phyloP scores from a whole-genome alignment of 768 basidiomycete genomes.

The Suillus occidentalis region DNA sequence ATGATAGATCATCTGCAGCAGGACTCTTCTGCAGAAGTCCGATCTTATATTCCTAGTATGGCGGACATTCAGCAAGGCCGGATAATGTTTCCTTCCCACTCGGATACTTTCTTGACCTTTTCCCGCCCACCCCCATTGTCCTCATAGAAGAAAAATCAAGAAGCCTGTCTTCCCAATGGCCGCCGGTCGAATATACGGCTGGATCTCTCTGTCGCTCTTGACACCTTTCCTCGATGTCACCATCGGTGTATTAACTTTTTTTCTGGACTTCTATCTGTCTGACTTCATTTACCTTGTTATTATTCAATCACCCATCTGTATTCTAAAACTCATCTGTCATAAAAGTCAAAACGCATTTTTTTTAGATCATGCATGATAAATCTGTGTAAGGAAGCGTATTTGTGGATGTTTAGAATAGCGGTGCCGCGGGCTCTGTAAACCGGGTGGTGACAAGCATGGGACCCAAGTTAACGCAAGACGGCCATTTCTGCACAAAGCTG shows the following conservation, averaged over 20 bases:
- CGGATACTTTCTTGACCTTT: conserved; percentile 34
- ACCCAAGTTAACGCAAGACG: conserved; percentile 8
- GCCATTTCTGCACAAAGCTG: conserved; percentile 26
- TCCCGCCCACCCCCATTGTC: conserved; percentile 37
- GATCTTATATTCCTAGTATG: conserved; percentile 51
- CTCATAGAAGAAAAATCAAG: background rate
- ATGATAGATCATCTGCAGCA: conserved; percentile 48
- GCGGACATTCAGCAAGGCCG: conserved; percentile 17
- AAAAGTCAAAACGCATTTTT: conserved; percentile 1
- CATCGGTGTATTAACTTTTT: conserved; percentile 1
- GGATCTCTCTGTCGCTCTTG: background rate
- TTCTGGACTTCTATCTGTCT: conserved; percentile 4
- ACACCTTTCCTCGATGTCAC: background rate
- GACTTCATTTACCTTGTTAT: background rate
- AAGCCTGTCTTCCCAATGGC: background rate
- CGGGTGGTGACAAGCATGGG: background rate
- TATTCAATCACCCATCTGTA: conserved; percentile 4
- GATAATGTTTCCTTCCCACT: conserved; percentile 12
- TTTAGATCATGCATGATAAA: background rate
- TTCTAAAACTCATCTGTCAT: conserved; percentile 1
- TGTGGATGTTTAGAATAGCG: background rate
- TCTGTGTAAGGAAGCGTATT: background rate
- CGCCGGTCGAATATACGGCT: background rate
- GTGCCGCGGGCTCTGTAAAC: background rate
- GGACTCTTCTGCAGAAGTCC: conserved; percentile 63